A percentile compares a stretch with the other conserved stretches of the same genome.
Evolutionary conservation across 2,329 filamentous ascomycete species (phyloP).

Genomic region (Decorospora gaudefroyi): DNA sequence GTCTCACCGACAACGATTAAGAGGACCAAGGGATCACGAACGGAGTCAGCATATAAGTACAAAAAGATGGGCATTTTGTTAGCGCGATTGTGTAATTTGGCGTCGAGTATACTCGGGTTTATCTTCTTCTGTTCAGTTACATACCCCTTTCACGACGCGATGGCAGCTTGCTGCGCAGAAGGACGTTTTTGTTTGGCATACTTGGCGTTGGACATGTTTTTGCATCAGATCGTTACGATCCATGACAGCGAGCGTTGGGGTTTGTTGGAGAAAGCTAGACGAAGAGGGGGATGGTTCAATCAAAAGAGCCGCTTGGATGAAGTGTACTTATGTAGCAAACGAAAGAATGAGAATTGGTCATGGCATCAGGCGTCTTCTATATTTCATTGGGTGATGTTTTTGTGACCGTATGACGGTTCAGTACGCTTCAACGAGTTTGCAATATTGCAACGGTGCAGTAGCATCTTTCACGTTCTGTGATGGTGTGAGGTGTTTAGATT

Average conservation of each 20-base stretch:
- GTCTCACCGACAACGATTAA: slow-evolving; percentile 55
- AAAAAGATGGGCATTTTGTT: slow-evolving; percentile 19
- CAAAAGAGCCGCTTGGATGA: slow-evolving; percentile 25
- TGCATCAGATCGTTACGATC: slow-evolving; percentile 22
- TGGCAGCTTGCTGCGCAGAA: slow-evolving; percentile 34
- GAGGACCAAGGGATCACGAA: slow-evolving; percentile 2
- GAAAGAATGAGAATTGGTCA: slow-evolving; percentile 29
- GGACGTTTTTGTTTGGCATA: slow-evolving; percentile 37
- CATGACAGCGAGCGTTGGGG: slow-evolving; percentile 10
- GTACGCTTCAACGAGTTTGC: not conserved
- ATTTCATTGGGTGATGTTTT: not conserved
- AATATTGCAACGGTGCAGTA: not conserved
- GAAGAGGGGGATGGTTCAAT: slow-evolving; percentile 16
- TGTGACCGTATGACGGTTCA: not conserved
- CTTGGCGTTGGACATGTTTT: slow-evolving; percentile 34
- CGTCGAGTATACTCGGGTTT: slow-evolving; percentile 35
- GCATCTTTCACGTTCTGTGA: no score
- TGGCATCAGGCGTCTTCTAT: slow-evolving; percentile 12
- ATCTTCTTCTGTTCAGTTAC: slow-evolving; percentile 32
- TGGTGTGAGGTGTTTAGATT: not conserved
- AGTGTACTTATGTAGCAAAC: slow-evolving; percentile 38
- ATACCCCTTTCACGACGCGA: slow-evolving; percentile 39
- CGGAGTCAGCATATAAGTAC: slow-evolving; percentile 14
- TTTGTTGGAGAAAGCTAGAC: slow-evolving; percentile 10
- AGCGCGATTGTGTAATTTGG: slow-evolving; percentile 32